phyloP scores from a whole-genome alignment of 176 grass and related monocot species.

The Oryza nivara region DNA sequence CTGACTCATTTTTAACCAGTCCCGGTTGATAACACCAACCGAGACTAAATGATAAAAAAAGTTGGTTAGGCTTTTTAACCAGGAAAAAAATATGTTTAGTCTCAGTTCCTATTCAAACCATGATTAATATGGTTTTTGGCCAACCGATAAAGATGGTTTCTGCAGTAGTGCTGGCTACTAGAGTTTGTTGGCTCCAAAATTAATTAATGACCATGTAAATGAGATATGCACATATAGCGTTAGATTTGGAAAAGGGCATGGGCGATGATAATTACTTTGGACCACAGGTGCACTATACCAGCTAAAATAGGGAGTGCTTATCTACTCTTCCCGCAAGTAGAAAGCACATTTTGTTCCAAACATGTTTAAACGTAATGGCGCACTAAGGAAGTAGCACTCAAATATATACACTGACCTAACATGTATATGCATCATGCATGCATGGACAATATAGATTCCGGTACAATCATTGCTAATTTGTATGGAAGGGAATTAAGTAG shows the following conservation, averaged over 20 bases:
- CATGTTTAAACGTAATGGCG: neutral
- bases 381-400: neutral
- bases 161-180: neutral
- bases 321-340: constrained; percentile 1
- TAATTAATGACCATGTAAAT: neutral
- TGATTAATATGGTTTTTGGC: too few relatives aligned
- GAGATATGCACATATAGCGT: neutral
- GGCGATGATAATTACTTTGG: neutral
- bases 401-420: neutral
- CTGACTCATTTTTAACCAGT: too few relatives aligned
- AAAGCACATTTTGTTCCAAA: neutral
- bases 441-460: neutral
- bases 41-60: too few relatives aligned
- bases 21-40: too few relatives aligned
- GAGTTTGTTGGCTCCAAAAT: neutral
- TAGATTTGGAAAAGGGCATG: neutral
- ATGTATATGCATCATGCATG: neutral
- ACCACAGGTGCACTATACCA: neutral
- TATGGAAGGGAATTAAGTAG: neutral
- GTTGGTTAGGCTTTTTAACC: too few relatives aligned
- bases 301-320: neutral
- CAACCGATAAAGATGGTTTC: too few relatives aligned
- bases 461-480: neutral
- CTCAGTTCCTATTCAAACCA: too few relatives aligned
- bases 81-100: too few relatives aligned